Evolutionary conservation across 2,329 filamentous ascomycete genomes (phyloP).

Genomic region (Diaporthe amygdali): DNA sequence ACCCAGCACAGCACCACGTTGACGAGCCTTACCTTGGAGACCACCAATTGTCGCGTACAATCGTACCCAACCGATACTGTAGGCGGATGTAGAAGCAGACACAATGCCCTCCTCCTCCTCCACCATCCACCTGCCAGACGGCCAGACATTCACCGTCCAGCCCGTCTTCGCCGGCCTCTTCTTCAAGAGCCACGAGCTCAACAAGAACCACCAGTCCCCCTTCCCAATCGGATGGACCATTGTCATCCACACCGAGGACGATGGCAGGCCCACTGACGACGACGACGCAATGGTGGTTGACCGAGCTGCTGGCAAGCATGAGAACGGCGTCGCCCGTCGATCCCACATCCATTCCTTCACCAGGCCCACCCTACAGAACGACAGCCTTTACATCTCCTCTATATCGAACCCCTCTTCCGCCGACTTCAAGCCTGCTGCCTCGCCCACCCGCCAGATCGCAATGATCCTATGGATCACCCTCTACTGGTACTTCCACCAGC

Average conservation of each 20-base stretch:
- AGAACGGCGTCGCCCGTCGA: conserved; percentile 22
- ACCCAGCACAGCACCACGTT: not conserved
- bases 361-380: conserved; percentile 75
- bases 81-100: not conserved
- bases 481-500: conserved; percentile 97
- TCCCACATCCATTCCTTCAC: conserved; percentile 69
- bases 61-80: no score
- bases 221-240: conserved; percentile 92
- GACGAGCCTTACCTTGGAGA: not conserved
- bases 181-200: conserved; percentile 84
- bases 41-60: no score
- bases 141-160: conserved; percentile 79
- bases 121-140: conserved; percentile 80
- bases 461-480: conserved; percentile 97
- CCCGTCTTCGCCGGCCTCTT: conserved; percentile 91
- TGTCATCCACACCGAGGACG: conserved; percentile 74
- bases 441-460: conserved; percentile 86
- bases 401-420: conserved; percentile 82
- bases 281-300: conserved; percentile 25
- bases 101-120: conserved; percentile 30
- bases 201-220: conserved; percentile 64
- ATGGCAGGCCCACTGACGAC: conserved; percentile 34
- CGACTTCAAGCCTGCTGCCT: conserved; percentile 80
- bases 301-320: not conserved
- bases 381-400: conserved; percentile 89